Base-by-base conservation (phyloP, 2,329 filamentous ascomycete species). In the Cladobotryum protrusum region DNA sequence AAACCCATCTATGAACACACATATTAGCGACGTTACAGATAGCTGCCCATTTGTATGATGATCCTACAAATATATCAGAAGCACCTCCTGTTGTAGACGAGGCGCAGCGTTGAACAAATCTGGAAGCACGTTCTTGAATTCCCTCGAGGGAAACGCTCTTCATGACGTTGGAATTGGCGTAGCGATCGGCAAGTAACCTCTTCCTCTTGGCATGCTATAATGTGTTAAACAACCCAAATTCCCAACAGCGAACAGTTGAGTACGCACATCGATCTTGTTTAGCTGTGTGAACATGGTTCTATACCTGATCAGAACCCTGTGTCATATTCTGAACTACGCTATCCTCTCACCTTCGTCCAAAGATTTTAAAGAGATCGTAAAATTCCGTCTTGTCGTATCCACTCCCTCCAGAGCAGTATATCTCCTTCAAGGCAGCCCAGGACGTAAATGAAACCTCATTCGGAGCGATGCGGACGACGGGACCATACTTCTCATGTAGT, bases 161-260 rank as follows among this genome's bases (percentile, higher is more conserved):
- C 67, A 85, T 74, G 45, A 87, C 70, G 59, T 85, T 87, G 48
- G 77, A 81, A 64, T 86, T 87, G 29, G 83, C 79, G 61, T 87
- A 87, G 29, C 82, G 73, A 59, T 86, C 81, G 1, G 83, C 83
- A 41, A 87, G 71, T 43, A 83, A 69, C 24, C 82, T 74, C 60
- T 82, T 85, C 52, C 81, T 75, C 54, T 75, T 78, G 29, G 78
- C 79, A 59, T 87, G 84, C 78, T 85, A 35, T 36, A 24, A 44
- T 36, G 35, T 2, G 20, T 54, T 42, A 54, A 46, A 13, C 18
- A 20, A 33, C 8, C n/a, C 20, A 43, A 14, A 29, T n/a, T 35
- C 34, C 14, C 29, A 5, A 18, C 5, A 4, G 14, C n/a, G 19
- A 15, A 9, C 7, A 14, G 0, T 14, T 11, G 14, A 40, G 46